Base-by-base conservation (phyloP, 768 basidiomycete species). In the Asterophora parasitica region DNA sequence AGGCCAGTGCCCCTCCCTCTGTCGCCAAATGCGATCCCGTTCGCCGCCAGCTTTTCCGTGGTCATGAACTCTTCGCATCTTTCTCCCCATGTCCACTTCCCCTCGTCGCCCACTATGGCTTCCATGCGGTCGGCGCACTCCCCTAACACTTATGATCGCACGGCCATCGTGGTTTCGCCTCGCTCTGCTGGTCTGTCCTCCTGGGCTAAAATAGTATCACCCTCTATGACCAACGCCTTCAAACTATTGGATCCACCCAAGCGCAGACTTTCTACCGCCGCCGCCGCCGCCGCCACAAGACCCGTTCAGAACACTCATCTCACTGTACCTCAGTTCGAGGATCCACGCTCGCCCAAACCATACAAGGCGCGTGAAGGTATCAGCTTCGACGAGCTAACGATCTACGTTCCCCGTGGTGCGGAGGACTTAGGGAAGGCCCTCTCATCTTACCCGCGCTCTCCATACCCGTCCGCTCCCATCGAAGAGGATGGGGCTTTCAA, bases 61-160 rank as follows among this genome's bases (percentile, higher is more conserved):
- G 50, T 66, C 32, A 50, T 63, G 16, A 64, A 68, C 17, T 63
- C 68, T 1, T 56, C 61, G 16, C 54, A 59, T 30, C 64, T 61
- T 44, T 76, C 72, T 4, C 68, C 73, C 3, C 82, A 78, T 58
- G 83, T 86, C 48, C 82, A 81, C 64, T 86, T 87, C 57, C 81
- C 82, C 6, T 76, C 80, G 10, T 78, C 82, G 1, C 78, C 83
- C 10, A 61, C 69, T 31, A 68, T 86, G 45, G 72, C 74, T 9
- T 72, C 78, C 17, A 81, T 77, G 4, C 78, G 75, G 60, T 65
- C 72, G 17, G 76, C 79, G 4, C 77, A 83, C 59, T 82, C 83
- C 0, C 64, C 83, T 0, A 58, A 69, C 42, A 71, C 71, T 0
- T 86, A 85, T 58, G 85, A 87, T 60, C 79, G 85, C 33, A 76